These are phyloP conservation scores for Oidium heveae DNA, from an alignment of 2,329 filamentous ascomycete species.

Conservation along the genomic window DNA sequence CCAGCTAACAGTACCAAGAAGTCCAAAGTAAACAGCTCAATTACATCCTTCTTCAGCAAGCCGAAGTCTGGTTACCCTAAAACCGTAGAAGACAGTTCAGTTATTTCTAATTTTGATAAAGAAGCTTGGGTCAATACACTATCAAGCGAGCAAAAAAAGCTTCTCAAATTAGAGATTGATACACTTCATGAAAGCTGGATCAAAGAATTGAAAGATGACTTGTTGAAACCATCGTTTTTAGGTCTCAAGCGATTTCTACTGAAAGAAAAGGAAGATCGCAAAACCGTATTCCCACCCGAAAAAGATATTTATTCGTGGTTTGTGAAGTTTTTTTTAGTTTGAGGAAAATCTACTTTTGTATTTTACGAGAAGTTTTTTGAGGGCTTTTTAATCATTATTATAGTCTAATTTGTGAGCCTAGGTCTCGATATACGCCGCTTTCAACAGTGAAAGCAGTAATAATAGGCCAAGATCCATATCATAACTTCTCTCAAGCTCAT, in stretches of 20 bases:
- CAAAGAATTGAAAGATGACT: constrained; percentile 63
- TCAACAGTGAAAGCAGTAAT: constrained; percentile 77
- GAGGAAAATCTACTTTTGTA: not conserved
- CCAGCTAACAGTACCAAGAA: constrained; percentile 35
- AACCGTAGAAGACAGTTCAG: constrained; percentile 16
- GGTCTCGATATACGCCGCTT: constrained; percentile 84
- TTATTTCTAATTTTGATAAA: constrained; percentile 42
- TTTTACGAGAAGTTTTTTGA: not conserved
- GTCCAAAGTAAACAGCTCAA: constrained; percentile 47
- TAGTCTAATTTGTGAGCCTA: constrained; percentile 17
- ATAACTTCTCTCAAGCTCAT: constrained; percentile 86
- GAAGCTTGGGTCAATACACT: constrained; percentile 65
- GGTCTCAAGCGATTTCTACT: constrained; percentile 71
- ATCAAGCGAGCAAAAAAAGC: constrained; percentile 53
- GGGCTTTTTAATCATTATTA: constrained; percentile 1
- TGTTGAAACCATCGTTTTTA: constrained; percentile 56
- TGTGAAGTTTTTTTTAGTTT: constrained; percentile 8
- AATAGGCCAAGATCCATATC: constrained; percentile 89
- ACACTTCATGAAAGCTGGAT: constrained; percentile 86
- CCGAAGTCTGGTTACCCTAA: constrained; percentile 15
- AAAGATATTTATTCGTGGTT: constrained; percentile 92
- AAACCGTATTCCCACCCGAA: constrained; percentile 66
- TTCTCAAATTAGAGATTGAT: constrained; percentile 74
- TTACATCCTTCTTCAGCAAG: constrained; percentile 71
- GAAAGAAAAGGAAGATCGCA: constrained; percentile 44